phyloP scores from a whole-genome alignment of 2,329 filamentous ascomycete genomes.

The Colletotrichum musicola region DNA sequence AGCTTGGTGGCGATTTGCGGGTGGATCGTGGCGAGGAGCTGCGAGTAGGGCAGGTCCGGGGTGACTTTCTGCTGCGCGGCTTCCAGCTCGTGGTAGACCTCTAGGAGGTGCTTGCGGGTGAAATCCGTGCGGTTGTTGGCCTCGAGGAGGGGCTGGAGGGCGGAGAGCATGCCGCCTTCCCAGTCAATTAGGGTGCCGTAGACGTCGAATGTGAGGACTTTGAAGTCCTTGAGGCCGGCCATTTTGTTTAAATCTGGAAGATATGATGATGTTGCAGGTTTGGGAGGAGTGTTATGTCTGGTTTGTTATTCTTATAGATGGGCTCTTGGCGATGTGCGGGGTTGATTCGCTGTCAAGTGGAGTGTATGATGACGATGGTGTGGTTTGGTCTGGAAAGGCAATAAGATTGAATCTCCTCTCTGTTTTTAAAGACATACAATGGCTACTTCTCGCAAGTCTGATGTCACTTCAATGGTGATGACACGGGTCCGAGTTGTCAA shows the following conservation, averaged over 20 bases:
- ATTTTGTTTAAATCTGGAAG: not conserved
- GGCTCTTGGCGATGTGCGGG: not conserved
- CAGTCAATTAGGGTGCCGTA: conserved; percentile 87
- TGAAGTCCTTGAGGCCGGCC: conserved; percentile 45
- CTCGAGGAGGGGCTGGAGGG: conserved; percentile 65
- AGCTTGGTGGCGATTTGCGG: conserved; percentile 60
- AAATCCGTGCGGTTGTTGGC: conserved; percentile 44
- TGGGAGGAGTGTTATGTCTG: not conserved
- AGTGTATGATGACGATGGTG: no score
- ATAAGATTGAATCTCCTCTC: no score
- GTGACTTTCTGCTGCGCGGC: conserved; percentile 65
- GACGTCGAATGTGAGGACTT: conserved; percentile 78
- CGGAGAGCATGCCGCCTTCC: conserved; percentile 73
- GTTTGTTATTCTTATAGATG: not conserved
- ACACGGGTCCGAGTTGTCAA: no score
- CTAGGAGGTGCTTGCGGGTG: conserved; percentile 54
- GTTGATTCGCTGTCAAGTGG: not conserved
- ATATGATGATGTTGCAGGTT: not conserved
- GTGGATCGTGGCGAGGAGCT: conserved; percentile 66
- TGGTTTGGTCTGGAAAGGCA: no score
- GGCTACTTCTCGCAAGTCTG: no score
- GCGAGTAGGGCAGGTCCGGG: conserved; percentile 70
- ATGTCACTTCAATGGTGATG: no score
- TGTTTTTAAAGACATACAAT: no score
- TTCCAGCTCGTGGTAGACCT: conserved; percentile 58